Base-by-base conservation (phyloP, 73 alveolate genomes). In the Paramecium pentaurelia region DNA sequence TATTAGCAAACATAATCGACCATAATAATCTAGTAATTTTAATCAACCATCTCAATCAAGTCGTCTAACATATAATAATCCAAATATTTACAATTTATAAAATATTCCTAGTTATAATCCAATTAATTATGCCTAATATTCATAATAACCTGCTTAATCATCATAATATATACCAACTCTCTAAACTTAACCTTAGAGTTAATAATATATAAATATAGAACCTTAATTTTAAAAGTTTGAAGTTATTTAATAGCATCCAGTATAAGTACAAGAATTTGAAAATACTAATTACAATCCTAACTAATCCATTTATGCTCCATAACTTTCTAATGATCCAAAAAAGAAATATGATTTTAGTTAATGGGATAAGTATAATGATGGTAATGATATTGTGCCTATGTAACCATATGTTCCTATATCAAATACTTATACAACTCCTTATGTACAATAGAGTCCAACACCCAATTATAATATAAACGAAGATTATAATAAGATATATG, bases 291-390 rank as follows among this genome's bases (percentile, higher is more conserved):
- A 64, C 12, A 64, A 64, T 64, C 45, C 84, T 5, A 32, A 28
- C 25, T 7, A 22, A 27, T 60, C 86, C 6, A 8, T 8, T 1
- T 73, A 73, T 73, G 60, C 60, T 73, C 87, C 87, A 36, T 40
- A 73, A 37, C 37, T 73, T n/a, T 34, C 60, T 6, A 73, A 73
- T 73, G 87, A 73, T 34, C 87, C 87, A 73, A 73, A 73, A 37
- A 73, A 44, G 58, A 80, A 80, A 27, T 80, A 80, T 80, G 91
- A 80, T 47, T 80, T 80, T 80, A 45, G 77, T 80, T 30, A 80
- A 80, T 80, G 91, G 91, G 91, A 80, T 80, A 80, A 80, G 45
- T 80, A 80, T 10, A 80, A 80, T 80, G 73, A 80, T 80, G 45
- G 38, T 6, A 80, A 22, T 42, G 91, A 32, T 47, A 34, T 58